These are phyloP conservation scores for Hirschfeldia incana DNA, from an alignment of 345 rosid species.

Conservation along the genomic window DNA sequence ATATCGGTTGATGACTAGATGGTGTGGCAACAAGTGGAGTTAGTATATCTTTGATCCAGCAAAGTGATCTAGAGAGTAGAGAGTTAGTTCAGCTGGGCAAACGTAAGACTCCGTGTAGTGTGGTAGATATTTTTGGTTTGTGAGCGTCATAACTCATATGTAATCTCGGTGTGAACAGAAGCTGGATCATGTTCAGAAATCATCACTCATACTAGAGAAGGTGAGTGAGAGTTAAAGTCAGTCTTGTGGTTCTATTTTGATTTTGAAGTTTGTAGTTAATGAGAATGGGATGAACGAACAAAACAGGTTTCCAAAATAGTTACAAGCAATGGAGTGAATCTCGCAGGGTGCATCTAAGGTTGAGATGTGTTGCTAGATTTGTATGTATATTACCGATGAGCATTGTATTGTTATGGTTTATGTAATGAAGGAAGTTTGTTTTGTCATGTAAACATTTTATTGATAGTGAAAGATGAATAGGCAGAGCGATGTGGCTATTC, in stretches of 20 bases:
- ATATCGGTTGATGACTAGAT: too few relatives aligned
- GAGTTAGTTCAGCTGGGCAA: too few relatives aligned
- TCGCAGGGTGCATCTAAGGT: constrained; percentile 96
- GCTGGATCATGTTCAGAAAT: constrained; percentile 25
- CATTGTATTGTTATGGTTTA: neutral
- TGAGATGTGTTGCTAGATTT: neutral
- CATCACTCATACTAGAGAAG: constrained; percentile 89
- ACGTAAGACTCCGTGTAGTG: too few relatives aligned
- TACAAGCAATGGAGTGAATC: constrained; percentile 87
- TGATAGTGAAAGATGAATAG: constrained; percentile 72
- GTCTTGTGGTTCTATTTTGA: constrained; percentile 1
- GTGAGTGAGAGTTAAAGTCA: constrained; percentile 35
- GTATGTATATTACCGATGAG: neutral
- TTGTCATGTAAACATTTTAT: constrained; percentile 74
- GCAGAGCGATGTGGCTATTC: constrained; percentile 87
- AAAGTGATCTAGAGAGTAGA: too few relatives aligned
- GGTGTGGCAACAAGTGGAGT: too few relatives aligned
- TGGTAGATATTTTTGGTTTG: too few relatives aligned
- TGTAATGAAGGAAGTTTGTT: constrained; percentile 4
- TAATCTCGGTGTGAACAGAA: too few relatives aligned
- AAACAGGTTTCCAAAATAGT: constrained; percentile 75
- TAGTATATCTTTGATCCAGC: too few relatives aligned
- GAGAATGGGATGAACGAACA: neutral
- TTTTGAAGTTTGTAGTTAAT: neutral
- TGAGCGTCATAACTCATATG: too few relatives aligned